These are phyloP conservation scores for Talaromyces liani DNA, from an alignment of 495 filamentous ascomycete genomes.

Conservation along the genomic window DNA sequence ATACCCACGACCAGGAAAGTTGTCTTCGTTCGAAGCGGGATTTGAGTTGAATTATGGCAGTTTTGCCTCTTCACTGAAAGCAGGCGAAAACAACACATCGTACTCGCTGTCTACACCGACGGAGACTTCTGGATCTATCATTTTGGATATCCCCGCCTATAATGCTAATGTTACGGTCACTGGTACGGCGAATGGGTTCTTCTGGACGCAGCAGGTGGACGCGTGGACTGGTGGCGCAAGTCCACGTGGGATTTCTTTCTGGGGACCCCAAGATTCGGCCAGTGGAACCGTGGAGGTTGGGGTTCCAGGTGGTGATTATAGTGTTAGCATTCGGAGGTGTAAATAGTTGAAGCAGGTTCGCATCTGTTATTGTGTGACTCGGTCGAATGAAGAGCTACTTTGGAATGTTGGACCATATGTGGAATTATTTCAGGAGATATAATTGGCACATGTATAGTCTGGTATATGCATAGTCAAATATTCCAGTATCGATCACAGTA, in stretches of 20 bases:
- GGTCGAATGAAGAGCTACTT: too few relatives aligned
- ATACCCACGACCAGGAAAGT: background rate
- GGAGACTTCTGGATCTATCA: background rate
- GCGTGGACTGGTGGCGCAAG: background rate
- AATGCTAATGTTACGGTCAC: background rate
- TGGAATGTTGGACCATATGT: background rate
- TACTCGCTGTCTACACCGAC: background rate
- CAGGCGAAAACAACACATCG: background rate
- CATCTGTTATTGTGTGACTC: background rate
- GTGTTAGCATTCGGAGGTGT: background rate
- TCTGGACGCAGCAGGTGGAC: background rate
- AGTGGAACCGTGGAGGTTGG: background rate
- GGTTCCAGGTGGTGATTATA: background rate
- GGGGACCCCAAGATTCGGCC: background rate
- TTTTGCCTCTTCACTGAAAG: background rate
- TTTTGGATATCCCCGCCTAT: background rate
- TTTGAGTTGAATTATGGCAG: background rate
- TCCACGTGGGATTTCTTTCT: background rate
- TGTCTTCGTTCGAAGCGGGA: background rate
- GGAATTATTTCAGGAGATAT: background rate
- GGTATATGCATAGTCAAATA: background rate
- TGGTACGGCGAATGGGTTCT: background rate
- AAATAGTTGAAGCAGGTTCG: background rate
- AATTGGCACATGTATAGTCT: background rate
- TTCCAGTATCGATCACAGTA: constrained; percentile 10